Percentiles rank a stretch among this genome's conserved stretches.
Evolutionary conservation across 345 rosid species (phyloP).

Genomic region (Abelmoschus esculentus): DNA sequence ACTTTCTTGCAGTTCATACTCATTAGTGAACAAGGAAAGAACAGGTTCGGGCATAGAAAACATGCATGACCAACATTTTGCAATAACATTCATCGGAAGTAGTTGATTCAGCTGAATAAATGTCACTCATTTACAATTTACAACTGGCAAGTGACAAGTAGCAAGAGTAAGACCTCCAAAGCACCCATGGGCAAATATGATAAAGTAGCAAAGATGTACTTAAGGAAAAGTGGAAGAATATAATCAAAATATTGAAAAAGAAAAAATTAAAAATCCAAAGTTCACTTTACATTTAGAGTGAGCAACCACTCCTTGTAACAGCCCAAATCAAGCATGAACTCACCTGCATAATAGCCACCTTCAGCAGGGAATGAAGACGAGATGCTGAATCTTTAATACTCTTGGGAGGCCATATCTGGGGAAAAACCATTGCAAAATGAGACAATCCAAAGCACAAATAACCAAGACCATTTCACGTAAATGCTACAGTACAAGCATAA

Average conservation of each 20-base stretch:
- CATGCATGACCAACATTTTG: background rate
- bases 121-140: background rate
- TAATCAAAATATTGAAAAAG: background rate
- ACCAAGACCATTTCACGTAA: background rate
- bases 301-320: conserved; percentile 8
- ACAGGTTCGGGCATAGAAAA: background rate
- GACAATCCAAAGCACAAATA: background rate
- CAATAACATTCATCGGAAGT: background rate
- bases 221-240: conserved; percentile 2
- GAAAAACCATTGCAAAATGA: conserved; percentile 15
- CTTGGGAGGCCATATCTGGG: conserved; percentile 99
- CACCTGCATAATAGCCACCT: conserved; percentile 85
- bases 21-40: background rate
- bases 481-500: background rate
- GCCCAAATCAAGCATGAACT: conserved; percentile 18
- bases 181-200: background rate
- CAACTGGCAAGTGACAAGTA: background rate
- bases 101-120: background rate
- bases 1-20: background rate
- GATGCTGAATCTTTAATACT: conserved; percentile 91
- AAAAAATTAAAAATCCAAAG: background rate
- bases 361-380: conserved; percentile 68
- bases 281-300: background rate
- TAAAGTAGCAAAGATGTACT: background rate
- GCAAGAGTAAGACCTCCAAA: background rate